These are phyloP conservation scores for Candida dajiaensis DNA, from an alignment of 805 yeast genomes.

Conservation along the genomic window DNA sequence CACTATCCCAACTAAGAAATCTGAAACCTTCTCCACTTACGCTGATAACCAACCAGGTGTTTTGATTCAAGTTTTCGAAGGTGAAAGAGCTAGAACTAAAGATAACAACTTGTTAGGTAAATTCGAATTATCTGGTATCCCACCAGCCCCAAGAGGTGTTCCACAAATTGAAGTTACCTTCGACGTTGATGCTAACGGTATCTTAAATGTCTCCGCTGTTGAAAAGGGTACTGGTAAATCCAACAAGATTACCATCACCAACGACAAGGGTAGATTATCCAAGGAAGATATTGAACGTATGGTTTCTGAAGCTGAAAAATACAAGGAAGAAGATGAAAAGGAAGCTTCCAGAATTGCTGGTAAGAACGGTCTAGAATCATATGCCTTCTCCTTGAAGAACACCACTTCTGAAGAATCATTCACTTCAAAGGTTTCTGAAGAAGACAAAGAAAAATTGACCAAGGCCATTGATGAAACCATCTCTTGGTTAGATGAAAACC, in stretches of 20 bases:
- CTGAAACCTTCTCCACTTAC: slow-evolving; percentile 93
- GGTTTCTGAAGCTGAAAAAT: slow-evolving; percentile 97
- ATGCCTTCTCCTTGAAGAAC: slow-evolving; percentile 89
- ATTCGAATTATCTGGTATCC: slow-evolving; percentile 93
- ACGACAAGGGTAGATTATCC: slow-evolving; percentile 97
- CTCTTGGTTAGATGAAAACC: slow-evolving; percentile 89
- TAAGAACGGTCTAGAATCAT: slow-evolving; percentile 93
- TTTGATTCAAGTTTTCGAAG: slow-evolving; percentile 93
- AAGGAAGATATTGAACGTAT: slow-evolving; percentile 97
- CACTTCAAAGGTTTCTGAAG: slow-evolving; percentile 72
- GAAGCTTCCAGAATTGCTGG: slow-evolving; percentile 90
- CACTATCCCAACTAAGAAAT: slow-evolving; percentile 88
- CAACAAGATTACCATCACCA: slow-evolving; percentile 94
- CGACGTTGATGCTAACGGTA: slow-evolving; percentile 96
- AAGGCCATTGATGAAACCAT: slow-evolving; percentile 83
- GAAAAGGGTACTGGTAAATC: slow-evolving; percentile 99
- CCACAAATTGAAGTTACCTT: slow-evolving; percentile 98
- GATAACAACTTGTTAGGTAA: slow-evolving; percentile 96
- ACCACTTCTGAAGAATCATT: slow-evolving; percentile 67
- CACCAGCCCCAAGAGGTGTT: slow-evolving; percentile 98
- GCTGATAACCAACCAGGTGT: slow-evolving; percentile 99
- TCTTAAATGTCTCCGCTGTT: slow-evolving; percentile 90
- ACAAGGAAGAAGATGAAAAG: slow-evolving; percentile 92
- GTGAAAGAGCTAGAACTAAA: slow-evolving; percentile 95
- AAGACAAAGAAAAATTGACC: slow-evolving; percentile 61